Evolutionary conservation across 345 rosid species (phyloP).

Genomic region (Crucihimalaya himalaica): DNA sequence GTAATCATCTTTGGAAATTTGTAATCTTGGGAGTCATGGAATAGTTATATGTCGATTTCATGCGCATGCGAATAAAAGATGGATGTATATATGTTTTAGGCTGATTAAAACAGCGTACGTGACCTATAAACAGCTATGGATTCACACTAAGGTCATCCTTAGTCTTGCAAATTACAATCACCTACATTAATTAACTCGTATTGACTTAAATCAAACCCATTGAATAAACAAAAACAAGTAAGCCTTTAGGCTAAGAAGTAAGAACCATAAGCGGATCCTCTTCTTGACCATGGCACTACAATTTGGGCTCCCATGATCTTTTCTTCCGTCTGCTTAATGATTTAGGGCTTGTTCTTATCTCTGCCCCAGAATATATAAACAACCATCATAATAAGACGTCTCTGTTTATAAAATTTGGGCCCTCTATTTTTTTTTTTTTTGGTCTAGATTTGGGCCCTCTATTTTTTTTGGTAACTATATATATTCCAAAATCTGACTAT

Average conservation of each 20-base stretch:
- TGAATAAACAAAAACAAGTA: not conserved
- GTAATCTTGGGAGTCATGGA: not conserved
- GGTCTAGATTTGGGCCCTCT: too few species aligned
- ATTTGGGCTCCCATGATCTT: slow-evolving; percentile 16
- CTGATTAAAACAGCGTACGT: not conserved
- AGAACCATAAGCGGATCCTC: not conserved
- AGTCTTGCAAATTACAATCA: not conserved
- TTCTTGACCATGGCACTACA: not conserved
- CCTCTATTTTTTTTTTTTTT: too few species aligned
- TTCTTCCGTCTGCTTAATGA: not conserved
- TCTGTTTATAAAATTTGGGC: not conserved
- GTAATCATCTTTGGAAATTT: not conserved
- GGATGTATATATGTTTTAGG: not conserved
- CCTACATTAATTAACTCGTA: not conserved
- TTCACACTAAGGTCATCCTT: not conserved
- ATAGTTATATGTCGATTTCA: not conserved
- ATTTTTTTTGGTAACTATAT: too few species aligned
- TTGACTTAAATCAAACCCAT: not conserved
- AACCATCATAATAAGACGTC: not conserved
- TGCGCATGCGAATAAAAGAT: not conserved
- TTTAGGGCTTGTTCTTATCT: not conserved
- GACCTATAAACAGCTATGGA: not conserved
- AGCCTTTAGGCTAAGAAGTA: not conserved
- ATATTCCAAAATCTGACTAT: too few species aligned
- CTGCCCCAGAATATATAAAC: not conserved